Conservation (phyloP, 495 filamentous ascomycete species). For the Xylaria acuta region DNA sequence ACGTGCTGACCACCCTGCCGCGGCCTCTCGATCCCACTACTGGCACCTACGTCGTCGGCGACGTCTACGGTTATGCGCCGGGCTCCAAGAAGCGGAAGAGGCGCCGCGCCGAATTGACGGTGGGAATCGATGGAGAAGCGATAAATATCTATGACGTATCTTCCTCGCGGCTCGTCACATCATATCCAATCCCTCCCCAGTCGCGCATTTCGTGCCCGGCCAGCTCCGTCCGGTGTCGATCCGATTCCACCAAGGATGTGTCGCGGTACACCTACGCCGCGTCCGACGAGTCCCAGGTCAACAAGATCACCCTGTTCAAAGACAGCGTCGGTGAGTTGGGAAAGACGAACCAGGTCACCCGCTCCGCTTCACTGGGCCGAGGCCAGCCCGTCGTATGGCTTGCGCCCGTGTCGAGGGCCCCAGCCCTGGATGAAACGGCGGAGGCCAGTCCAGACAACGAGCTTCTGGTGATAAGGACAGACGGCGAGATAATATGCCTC, state of each 20-base stretch:
- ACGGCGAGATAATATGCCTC: slow-evolving; percentile 48
- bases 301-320: slow-evolving; percentile 59
- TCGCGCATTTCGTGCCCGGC: slow-evolving; percentile 78
- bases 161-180: slow-evolving; percentile 79
- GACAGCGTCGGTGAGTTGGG: slow-evolving; percentile 69
- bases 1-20: slow-evolving; percentile 70
- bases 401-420: slow-evolving; percentile 21
- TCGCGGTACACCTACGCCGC: slow-evolving; percentile 76
- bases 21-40: slow-evolving; percentile 65
- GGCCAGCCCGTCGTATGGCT: slow-evolving; percentile 36
- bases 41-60: slow-evolving; percentile 66
- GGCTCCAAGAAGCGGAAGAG: slow-evolving; percentile 80
- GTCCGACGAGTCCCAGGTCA: slow-evolving; percentile 44
- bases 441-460: slow-evolving; percentile 26
- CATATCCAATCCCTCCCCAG: slow-evolving; percentile 84
- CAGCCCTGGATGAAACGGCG: neutral
- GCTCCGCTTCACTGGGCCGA: slow-evolving; percentile 28
- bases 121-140: slow-evolving; percentile 88
- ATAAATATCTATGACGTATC: slow-evolving; percentile 94
- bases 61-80: slow-evolving; percentile 72
- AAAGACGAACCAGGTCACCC: slow-evolving; percentile 52
- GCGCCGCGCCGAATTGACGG: slow-evolving; percentile 77
- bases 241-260: slow-evolving; percentile 55
- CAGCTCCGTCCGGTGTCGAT: slow-evolving; percentile 72
- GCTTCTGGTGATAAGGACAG: slow-evolving; percentile 46